A percentile compares a stretch with the other conserved stretches of the same genome.
phyloP scores from a whole-genome alignment of 1,139 yeast species.

The Arxiozyma heterogenica region DNA sequence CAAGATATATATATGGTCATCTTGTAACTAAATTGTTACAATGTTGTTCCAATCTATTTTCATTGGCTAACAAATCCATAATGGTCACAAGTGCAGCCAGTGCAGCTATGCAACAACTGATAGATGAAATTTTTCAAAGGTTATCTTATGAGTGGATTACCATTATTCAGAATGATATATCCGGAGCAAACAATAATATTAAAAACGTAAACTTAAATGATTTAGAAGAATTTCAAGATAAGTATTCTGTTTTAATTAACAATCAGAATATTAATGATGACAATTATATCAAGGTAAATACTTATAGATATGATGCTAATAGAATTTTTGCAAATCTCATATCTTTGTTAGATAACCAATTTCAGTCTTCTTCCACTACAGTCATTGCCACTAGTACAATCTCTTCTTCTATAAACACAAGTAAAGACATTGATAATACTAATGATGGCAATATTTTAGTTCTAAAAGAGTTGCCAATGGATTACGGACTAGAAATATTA shows the following conservation, averaged over 20 bases:
- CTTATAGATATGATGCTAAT: constrained; percentile 59
- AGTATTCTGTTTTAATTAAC: constrained; percentile 36
- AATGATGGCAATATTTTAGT: constrained; percentile 37
- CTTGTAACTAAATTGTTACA: constrained; percentile 50
- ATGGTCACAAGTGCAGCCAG: constrained; percentile 87
- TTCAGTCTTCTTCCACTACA: not conserved
- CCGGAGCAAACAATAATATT: not conserved
- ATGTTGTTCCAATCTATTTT: constrained; percentile 59
- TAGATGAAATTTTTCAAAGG: constrained; percentile 67
- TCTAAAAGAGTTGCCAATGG: constrained; percentile 48
- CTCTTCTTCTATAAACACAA: not conserved
- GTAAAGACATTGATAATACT: not conserved
- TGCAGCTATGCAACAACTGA: constrained; percentile 82
- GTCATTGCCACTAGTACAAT: not conserved
- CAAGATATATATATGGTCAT: constrained; percentile 44
- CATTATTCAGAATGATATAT: not conserved
- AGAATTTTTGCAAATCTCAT: constrained; percentile 66
- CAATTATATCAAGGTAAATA: constrained; percentile 37
- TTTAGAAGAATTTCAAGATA: constrained; percentile 16
- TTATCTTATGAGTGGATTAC: constrained; percentile 27
- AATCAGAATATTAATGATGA: constrained; percentile 25
- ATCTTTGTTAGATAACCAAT: constrained; percentile 41
- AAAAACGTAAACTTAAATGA: constrained; percentile 8
- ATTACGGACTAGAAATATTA: constrained; percentile 69
- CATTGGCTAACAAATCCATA: constrained; percentile 57